These are phyloP conservation scores for Chalciporus sphaerocephalus DNA, from an alignment of 768 basidiomycete genomes.

Conservation along the genomic window DNA sequence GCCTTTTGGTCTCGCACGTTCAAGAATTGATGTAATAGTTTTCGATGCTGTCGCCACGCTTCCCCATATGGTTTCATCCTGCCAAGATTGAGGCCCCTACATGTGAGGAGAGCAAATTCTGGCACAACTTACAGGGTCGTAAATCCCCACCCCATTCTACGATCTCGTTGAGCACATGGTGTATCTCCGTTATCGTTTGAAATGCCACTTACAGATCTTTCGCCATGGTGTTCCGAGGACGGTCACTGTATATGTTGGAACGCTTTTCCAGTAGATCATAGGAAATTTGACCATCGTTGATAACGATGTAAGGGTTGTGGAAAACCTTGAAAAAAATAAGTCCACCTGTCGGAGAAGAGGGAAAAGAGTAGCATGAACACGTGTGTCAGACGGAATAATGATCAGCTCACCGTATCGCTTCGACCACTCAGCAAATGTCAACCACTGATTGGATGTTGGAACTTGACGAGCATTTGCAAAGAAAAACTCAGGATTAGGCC, in stretches of 20 bases:
- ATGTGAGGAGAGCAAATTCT: not conserved
- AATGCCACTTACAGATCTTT: conserved; percentile 1
- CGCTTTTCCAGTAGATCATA: conserved; percentile 4
- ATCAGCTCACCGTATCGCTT: not conserved
- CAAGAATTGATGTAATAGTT: not conserved
- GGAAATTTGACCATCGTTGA: conserved; percentile 1
- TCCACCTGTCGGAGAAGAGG: no score
- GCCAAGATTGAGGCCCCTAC: not conserved
- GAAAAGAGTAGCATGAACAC: not conserved
- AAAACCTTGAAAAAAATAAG: conserved; percentile 6
- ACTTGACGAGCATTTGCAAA: conserved; percentile 5
- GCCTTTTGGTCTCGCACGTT: not conserved
- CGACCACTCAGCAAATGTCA: conserved; percentile 4
- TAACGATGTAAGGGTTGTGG: conserved; percentile 2
- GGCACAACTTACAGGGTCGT: conserved; percentile 1
- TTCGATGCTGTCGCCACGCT: not conserved
- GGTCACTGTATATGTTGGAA: conserved; percentile 6
- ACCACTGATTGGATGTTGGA: conserved; percentile 2
- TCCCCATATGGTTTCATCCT: not conserved
- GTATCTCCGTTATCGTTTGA: not conserved
- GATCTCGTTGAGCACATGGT: not conserved
- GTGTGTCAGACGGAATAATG: not conserved
- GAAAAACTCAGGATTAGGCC: conserved; percentile 3
- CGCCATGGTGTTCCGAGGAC: conserved; percentile 1
- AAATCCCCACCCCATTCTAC: conserved; percentile 5